Base-by-base conservation (phyloP, 805 yeast genomes). In the Wilhelminamyces savonicus region DNA sequence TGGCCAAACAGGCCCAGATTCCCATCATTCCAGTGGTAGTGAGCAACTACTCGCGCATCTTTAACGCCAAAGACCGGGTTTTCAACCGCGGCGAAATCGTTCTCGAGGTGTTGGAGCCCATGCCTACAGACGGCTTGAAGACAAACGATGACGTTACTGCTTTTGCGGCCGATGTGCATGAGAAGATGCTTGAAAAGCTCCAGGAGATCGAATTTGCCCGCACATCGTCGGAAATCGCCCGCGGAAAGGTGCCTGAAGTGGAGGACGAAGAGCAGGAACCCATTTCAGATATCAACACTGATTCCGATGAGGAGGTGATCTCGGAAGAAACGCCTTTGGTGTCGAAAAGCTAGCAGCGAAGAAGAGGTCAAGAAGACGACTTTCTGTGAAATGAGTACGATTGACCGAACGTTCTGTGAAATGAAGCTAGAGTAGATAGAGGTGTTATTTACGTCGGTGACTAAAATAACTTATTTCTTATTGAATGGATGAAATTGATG, bases 11-110 rank as follows among this genome's bases (percentile, higher is more conserved):
- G 58, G 94, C 94, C 5, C 76, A 76, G 24, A 78, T 90, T 21
- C 97, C 97, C 13, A 67, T 92, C 29, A 75, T 92, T 15, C 98
- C 99, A 7, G 66, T 82, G 29, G 94, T 85, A 10, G 87, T 85
- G 7, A 75, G 90, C 19, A 92, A 92, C 62, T 84, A 94, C 31
- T 78, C 94, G 3, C 71, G 76, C 18, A 54, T 92, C 27, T 71
- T 83, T 62, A 73, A 74, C 48, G 56, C 81, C 28, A 71, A 70
- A 39, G 57, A 66, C 24, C 71, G 71, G 36, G 68, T 74, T n/a
- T 85, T 90, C 56, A 76, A 78, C 44, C 44, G 72, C 21, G 98
- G 98, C 31, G 76, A 74, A 29, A 83, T 92, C 44, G 65, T 66
- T 25, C 73, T 88, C 34, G 80, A 76, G 43, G 95, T 92, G 7